phyloP scores from a whole-genome alignment of 768 basidiomycete genomes.

The Terana coerulea region DNA sequence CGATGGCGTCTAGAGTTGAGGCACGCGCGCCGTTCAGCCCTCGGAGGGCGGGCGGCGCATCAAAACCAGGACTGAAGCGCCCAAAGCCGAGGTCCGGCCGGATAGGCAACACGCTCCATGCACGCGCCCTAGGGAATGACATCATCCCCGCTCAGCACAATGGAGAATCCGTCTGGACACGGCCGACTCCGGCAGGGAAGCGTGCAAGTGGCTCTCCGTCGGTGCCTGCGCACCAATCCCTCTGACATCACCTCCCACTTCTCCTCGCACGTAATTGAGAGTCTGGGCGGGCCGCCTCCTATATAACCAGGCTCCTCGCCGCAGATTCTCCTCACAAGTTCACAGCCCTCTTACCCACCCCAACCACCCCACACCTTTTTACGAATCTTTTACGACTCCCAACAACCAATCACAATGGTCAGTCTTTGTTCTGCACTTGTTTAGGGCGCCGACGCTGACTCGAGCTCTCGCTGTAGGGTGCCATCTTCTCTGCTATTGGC shows the following conservation, averaged over 20 bases:
- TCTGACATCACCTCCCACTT: slow-evolving; percentile 1
- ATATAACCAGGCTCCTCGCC: not conserved
- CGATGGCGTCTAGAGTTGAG: too few relatives aligned
- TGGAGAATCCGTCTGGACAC: not conserved
- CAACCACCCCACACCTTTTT: not conserved
- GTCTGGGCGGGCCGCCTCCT: not conserved
- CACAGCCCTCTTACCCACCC: not conserved
- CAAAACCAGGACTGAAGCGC: too few relatives aligned
- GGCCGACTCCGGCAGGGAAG: not conserved
- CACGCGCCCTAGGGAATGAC: too few relatives aligned
- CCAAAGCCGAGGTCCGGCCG: too few relatives aligned
- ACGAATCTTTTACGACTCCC: not conserved
- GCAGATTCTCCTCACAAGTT: not conserved
- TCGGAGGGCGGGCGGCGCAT: too few relatives aligned
- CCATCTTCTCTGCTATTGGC: slow-evolving; percentile 64
- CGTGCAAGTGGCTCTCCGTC: not conserved
- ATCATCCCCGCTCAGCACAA: too few relatives aligned
- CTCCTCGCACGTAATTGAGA: not conserved
- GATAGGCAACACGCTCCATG: too few relatives aligned
- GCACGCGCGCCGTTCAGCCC: too few relatives aligned
- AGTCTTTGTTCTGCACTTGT: not conserved
- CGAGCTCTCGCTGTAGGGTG: slow-evolving; percentile 46
- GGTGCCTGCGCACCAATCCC: not conserved
- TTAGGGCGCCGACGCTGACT: not conserved
- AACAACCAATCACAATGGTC: not conserved